Conservation (phyloP, 2,329 filamentous ascomycete genomes). For the Tolypocladium capitatum region DNA sequence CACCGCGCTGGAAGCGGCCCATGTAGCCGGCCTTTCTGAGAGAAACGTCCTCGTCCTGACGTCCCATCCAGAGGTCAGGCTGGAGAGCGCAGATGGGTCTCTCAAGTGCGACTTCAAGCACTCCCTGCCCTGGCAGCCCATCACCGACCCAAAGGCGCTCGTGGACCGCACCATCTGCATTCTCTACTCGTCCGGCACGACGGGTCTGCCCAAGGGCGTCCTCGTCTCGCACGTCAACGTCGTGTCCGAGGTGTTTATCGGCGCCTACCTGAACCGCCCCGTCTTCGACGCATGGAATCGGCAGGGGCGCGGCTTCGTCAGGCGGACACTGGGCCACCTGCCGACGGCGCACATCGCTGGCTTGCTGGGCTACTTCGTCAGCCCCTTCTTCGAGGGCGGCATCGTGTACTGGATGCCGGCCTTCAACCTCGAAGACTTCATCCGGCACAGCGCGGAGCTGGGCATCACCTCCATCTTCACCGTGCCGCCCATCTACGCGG, state of each 20-base stretch:
- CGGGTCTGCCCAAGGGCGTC: constrained; percentile 33
- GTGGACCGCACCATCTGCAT: constrained; percentile 26
- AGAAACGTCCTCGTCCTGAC: constrained; percentile 37
- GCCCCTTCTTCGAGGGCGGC: constrained; percentile 27
- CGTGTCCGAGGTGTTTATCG: constrained; percentile 22
- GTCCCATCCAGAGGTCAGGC: constrained; percentile 17
- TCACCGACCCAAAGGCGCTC: constrained; percentile 35
- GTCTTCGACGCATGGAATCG: constrained; percentile 13
- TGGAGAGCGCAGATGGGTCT: constrained; percentile 13
- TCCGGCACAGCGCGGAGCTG: constrained; percentile 35
- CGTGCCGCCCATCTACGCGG: constrained; percentile 47
- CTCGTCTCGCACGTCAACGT: constrained; percentile 31
- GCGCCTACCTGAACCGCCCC: constrained; percentile 15
- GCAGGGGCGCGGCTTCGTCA: constrained; percentile 13
- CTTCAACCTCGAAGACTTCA: constrained; percentile 43
- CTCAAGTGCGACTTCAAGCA: constrained; percentile 15
- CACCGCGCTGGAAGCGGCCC: constrained; percentile 33
- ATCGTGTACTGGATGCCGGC: constrained; percentile 48
- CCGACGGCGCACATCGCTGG: constrained; percentile 34
- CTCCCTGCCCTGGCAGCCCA: constrained; percentile 35
- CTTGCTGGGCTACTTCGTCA: constrained; percentile 28
- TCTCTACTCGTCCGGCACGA: constrained; percentile 35
- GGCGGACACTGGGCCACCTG: constrained; percentile 27
- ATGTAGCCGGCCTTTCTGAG: constrained; percentile 27
- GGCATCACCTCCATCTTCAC: constrained; percentile 41